Conservation (phyloP, 139 green algal species). For the Coelastrella sp. region DNA sequence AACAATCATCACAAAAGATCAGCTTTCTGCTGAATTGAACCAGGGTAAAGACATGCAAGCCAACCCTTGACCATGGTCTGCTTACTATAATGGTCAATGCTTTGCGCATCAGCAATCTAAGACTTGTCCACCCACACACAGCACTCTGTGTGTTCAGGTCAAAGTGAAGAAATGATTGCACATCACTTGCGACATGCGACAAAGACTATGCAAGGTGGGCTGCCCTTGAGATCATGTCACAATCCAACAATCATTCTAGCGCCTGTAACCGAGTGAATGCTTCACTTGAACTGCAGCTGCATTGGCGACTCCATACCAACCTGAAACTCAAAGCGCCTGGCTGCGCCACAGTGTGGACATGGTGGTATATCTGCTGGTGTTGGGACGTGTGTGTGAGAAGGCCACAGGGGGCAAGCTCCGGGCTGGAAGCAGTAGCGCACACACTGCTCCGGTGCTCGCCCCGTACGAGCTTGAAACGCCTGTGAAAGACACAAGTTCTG, state of each 20-base stretch:
- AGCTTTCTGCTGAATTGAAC: too few relatives aligned
- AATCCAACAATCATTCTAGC: too few relatives aligned
- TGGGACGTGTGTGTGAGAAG: slow-evolving; percentile 53
- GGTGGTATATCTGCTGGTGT: slow-evolving; percentile 58
- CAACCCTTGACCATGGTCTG: too few relatives aligned
- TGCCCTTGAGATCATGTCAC: too few relatives aligned
- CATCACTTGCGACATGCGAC: slow-evolving; percentile 22
- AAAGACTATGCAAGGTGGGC: too few relatives aligned
- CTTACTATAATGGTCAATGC: background rate
- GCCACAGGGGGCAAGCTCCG: slow-evolving; percentile 76
- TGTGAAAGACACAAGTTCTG: slow-evolving; percentile 41
- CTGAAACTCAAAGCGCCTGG: slow-evolving; percentile 84
- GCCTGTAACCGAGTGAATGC: too few relatives aligned
- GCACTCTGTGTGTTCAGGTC: slow-evolving; percentile 48
- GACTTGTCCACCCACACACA: slow-evolving; percentile 36
- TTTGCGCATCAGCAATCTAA: slow-evolving; percentile 37
- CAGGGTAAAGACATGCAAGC: too few relatives aligned
- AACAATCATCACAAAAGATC: slow-evolving; percentile 1
- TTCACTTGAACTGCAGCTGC: too few relatives aligned
- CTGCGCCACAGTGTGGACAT: slow-evolving; percentile 70
- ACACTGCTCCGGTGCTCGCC: slow-evolving; percentile 64
- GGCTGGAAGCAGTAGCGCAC: slow-evolving; percentile 85
- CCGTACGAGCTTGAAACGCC: slow-evolving; percentile 66
- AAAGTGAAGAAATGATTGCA: slow-evolving; percentile 54
- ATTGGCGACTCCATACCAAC: too few relatives aligned